Conservation (phyloP, 768 basidiomycete species). For the Boletus bicolor region DNA sequence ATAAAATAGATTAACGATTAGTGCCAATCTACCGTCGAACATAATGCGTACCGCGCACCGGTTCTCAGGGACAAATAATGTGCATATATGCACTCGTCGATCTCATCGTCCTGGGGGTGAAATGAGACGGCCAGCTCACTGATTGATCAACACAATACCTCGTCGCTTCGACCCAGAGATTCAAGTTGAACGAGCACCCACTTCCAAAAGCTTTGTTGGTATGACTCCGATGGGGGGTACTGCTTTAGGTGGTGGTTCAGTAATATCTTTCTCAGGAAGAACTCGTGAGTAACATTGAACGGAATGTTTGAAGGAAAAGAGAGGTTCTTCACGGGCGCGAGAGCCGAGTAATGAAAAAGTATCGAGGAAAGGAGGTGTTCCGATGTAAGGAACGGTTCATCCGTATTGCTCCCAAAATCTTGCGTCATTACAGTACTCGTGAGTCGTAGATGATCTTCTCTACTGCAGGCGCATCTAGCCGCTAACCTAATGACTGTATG, state of each 20-base stretch:
- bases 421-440: background rate
- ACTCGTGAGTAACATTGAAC: slow-evolving; percentile 46
- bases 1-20: background rate
- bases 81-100: slow-evolving; percentile 64
- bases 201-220: slow-evolving; percentile 72
- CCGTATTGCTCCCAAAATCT: background rate
- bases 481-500: background rate
- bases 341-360: slow-evolving; percentile 50
- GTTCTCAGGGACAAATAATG: slow-evolving; percentile 50
- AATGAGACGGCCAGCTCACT: background rate
- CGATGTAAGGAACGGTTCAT: background rate
- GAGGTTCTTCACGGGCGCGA: slow-evolving; percentile 44
- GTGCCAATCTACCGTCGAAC: background rate
- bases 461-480: background rate
- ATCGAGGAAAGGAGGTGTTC: slow-evolving; percentile 38
- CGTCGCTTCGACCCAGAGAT: slow-evolving; percentile 32
- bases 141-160: slow-evolving; percentile 39
- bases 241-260: slow-evolving; percentile 47
- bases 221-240: slow-evolving; percentile 63
- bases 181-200: slow-evolving; percentile 60
- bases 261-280: slow-evolving; percentile 53
- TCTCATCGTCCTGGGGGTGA: slow-evolving; percentile 48
- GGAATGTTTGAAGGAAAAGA: slow-evolving; percentile 39
- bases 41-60: slow-evolving; percentile 26
- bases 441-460: background rate